These are phyloP conservation scores for Escallonia rubra DNA, from an alignment of 129 eudicot species.

Conservation along the genomic window DNA sequence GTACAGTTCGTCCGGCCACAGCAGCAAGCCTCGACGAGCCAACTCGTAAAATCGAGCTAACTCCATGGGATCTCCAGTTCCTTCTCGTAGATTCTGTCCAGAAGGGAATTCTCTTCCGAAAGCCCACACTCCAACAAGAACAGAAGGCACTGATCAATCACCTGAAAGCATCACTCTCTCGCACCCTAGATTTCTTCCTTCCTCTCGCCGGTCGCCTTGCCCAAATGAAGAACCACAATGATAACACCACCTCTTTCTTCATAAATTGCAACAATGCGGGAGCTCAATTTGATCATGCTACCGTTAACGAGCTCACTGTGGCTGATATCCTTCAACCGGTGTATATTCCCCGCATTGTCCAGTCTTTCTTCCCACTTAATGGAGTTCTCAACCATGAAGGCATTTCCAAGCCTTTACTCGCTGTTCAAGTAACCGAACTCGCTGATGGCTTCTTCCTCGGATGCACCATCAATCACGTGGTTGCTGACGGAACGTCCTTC, in stretches of 20 bases:
- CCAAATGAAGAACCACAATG: background rate
- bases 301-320: background rate
- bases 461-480: too few relatives aligned
- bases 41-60: slow-evolving; percentile 3
- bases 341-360: too few relatives aligned
- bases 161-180: slow-evolving; percentile 17
- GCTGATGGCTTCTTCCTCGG: background rate
- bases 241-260: slow-evolving; percentile 11
- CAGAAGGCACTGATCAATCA: background rate
- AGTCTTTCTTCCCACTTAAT: too few relatives aligned
- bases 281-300: slow-evolving; percentile 19
- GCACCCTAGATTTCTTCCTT: slow-evolving; percentile 13
- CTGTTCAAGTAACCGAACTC: background rate
- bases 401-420: background rate
- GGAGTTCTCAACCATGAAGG: too few relatives aligned
- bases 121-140: slow-evolving; percentile 1
- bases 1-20: background rate
- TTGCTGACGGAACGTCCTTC: background rate
- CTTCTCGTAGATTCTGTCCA: slow-evolving; percentile 5
- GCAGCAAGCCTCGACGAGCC: background rate
- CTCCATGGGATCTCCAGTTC: slow-evolving; percentile 18
- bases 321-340: too few relatives aligned
- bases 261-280: slow-evolving; percentile 10
- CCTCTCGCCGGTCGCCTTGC: slow-evolving; percentile 26
- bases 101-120: slow-evolving; percentile 12